A percentile compares a stretch with the other conserved stretches of the same genome.
phyloP scores from a whole-genome alignment of 1,284 basidiomycete species.

The Fomitopsis schrenkii region DNA sequence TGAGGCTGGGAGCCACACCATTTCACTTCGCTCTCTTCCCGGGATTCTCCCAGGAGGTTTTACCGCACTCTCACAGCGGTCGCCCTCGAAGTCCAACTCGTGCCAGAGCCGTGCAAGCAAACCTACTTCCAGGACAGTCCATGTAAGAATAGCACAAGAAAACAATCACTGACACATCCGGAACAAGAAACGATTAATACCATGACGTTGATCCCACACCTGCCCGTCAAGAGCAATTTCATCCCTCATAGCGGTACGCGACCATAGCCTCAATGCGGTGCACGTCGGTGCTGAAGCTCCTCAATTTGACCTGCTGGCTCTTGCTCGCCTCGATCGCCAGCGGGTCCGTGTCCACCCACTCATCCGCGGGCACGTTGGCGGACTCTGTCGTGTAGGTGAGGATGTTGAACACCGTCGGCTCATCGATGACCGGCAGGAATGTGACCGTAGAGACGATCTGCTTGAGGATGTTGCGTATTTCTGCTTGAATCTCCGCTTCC shows the following conservation, averaged over 20 bases:
- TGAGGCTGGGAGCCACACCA: neutral
- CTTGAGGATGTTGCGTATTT: conserved; percentile 97
- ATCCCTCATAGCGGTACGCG: conserved; percentile 75
- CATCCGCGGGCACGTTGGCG: conserved; percentile 82
- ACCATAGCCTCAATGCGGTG: conserved; percentile 91
- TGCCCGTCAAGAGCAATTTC: conserved; percentile 7
- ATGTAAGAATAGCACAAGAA: conserved; percentile 3
- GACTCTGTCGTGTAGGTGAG: conserved; percentile 90
- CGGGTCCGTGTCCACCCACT: conserved; percentile 95
- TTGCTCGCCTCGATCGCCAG: conserved; percentile 93
- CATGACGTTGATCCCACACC: neutral
- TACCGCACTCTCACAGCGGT: neutral
- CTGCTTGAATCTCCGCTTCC: conserved; percentile 93
- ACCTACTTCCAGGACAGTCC: neutral
- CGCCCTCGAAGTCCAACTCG: neutral
- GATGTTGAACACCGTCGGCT: conserved; percentile 95
- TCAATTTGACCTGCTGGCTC: conserved; percentile 92
- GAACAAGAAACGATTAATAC: neutral
- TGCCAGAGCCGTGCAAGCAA: neutral
- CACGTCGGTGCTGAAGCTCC: conserved; percentile 88
- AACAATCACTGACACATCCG: neutral
- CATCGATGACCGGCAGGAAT: conserved; percentile 92
- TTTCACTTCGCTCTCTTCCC: neutral
- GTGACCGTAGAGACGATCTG: conserved; percentile 97
- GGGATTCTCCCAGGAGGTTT: neutral